Conservation (phyloP, 225 moss, liverwort and hornwort genomes). For the Bryum argenteum region DNA sequence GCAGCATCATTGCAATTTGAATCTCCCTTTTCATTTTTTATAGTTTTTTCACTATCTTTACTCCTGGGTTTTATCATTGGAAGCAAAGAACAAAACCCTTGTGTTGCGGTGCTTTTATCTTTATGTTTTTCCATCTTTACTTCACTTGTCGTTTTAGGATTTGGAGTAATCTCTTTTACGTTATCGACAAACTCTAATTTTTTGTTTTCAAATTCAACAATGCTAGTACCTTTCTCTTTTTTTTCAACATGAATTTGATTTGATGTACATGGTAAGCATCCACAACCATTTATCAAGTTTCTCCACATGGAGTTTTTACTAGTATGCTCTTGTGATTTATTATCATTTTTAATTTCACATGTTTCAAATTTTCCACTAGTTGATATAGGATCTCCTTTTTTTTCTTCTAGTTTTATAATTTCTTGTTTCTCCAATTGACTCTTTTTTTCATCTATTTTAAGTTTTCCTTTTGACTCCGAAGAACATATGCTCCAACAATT, state of each 20-base stretch:
- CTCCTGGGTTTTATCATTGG: neutral
- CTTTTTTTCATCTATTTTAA: neutral
- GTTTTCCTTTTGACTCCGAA: neutral
- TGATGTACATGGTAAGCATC: neutral
- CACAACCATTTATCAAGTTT: neutral
- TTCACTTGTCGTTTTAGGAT: fast-evolving
- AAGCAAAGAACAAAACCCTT: neutral
- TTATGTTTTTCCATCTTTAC: neutral
- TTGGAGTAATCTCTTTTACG: neutral
- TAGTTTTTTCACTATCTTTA: fast-evolving
- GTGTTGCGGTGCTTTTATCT: neutral
- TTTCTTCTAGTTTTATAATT: neutral
- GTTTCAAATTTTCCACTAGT: no score
- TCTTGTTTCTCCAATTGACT: neutral
- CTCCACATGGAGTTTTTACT: fast-evolving
- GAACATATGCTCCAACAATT: neutral
- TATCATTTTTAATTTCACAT: neutral
- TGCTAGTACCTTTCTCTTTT: neutral
- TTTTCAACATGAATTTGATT: neutral
- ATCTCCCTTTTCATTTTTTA: neutral
- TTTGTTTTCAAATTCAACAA: fast-evolving
- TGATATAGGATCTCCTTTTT: no score
- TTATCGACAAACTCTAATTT: neutral
- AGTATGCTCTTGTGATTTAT: neutral
- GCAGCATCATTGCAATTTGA: neutral